Percentiles rank a stretch among this genome's conserved stretches.
Evolutionary conservation across 768 basidiomycete species (phyloP).

Genomic region (Pleurotus djamor): DNA sequence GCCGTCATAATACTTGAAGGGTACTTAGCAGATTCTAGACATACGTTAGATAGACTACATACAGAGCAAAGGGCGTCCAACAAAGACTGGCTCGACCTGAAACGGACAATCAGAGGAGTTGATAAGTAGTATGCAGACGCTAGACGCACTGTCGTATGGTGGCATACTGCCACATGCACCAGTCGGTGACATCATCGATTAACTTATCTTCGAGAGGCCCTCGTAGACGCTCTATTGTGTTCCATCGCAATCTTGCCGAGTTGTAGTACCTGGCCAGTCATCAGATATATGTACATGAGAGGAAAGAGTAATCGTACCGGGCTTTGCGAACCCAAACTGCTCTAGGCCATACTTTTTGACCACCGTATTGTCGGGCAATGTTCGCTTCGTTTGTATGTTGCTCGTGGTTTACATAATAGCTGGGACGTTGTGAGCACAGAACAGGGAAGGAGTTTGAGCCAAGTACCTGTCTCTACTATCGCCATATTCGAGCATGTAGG

Average conservation of each 20-base stretch:
- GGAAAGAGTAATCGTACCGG: slow-evolving; percentile 33
- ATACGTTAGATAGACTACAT: not conserved
- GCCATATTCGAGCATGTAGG: slow-evolving; percentile 74
- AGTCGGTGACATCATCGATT: slow-evolving; percentile 71
- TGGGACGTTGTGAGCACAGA: slow-evolving; percentile 15
- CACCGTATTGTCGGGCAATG: slow-evolving; percentile 64
- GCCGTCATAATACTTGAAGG: slow-evolving; percentile 56
- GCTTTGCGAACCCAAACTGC: slow-evolving; percentile 67
- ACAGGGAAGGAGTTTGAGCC: not conserved
- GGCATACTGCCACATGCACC: slow-evolving; percentile 79
- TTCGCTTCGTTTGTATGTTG: slow-evolving; percentile 59
- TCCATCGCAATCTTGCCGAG: slow-evolving; percentile 68
- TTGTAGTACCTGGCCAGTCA: slow-evolving; percentile 50
- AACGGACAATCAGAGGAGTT: not conserved
- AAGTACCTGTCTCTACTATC: slow-evolving; percentile 56
- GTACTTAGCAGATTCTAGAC: not conserved
- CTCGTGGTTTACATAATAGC: slow-evolving; percentile 57
- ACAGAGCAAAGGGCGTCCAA: slow-evolving; percentile 53
- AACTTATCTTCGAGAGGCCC: slow-evolving; percentile 57
- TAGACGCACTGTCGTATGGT: slow-evolving; percentile 42
- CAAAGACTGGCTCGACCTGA: slow-evolving; percentile 44
- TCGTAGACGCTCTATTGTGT: slow-evolving; percentile 65
- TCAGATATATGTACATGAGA: slow-evolving; percentile 1
- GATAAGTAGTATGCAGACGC: not conserved
- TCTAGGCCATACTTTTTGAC: slow-evolving; percentile 78